Base-by-base conservation (phyloP, 371 early-diverging fungal genomes). In the Mucor racemosus region DNA sequence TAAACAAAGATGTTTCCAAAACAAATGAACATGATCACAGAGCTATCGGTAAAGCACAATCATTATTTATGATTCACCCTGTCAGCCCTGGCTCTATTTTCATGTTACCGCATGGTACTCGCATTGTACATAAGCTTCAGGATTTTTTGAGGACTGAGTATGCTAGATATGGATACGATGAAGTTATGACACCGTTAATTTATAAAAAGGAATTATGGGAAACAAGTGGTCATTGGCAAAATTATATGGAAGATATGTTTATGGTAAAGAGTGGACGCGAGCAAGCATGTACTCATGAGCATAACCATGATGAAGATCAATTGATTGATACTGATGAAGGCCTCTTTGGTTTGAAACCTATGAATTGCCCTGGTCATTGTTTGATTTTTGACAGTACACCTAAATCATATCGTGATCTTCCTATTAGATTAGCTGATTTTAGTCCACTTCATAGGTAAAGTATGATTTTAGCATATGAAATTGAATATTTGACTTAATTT, bases 291-390 rank as follows among this genome's bases (percentile, higher is more conserved):
- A 76, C 82, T 77, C 78, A 77, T 50, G 33, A 61, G 14, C 79
- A 86, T 17, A 69, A 77, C 21, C 61, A 48, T 11, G 82, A 75
- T 9, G 89, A 76, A 36, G 76, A 78, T 55, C 80, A 67, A 71
- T 79, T 15, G 57, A 82, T 70, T 2, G 74, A 79, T 33, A 78
- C 64, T 9, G 84, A 84, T 39, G 88, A 92, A 50, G 89, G 85
- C 44, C 73, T 87, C 3, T 89, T 87, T 71, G 98, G 94, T 6
- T 81, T 99, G 41, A 99, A 99, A 72, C 98, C 99, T 10, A 99
- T 99, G 99, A 99, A 99, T 74, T 99, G 99, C 65, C 99, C 99
- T 38, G 97, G 96, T 8, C 99, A 99, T 71, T 98, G 98, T 76
- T 69, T 99, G 60, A 86, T 99, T 59, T 99, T 95, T 76, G 90